Conservation (phyloP, 73 alveolate genomes). For the Paramecium tetraurelia region DNA sequence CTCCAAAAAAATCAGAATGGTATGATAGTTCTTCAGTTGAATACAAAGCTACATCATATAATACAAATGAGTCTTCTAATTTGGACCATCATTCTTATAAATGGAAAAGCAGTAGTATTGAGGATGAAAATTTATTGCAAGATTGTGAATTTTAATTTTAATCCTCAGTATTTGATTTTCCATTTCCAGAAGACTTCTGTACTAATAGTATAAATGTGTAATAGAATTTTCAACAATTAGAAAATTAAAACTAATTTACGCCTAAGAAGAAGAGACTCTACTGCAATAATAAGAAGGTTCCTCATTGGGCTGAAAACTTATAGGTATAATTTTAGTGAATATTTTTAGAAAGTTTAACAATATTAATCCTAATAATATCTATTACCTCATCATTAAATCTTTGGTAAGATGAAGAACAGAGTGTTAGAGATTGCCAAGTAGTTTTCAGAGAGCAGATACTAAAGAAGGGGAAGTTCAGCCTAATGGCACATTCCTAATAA, state of each 20-base stretch:
- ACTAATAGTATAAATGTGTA: background rate
- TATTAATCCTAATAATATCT: background rate
- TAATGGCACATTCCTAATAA: background rate
- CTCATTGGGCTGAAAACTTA: conserved; percentile 42
- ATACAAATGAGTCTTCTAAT: conserved; percentile 15
- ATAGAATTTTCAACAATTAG: background rate
- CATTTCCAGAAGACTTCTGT: background rate
- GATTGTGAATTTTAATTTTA: background rate
- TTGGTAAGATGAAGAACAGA: background rate
- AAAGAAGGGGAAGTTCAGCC: conserved; percentile 21
- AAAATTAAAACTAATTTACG: background rate
- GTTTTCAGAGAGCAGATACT: background rate
- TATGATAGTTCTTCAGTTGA: background rate
- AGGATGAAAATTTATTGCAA: background rate
- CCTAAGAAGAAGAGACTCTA: background rate
- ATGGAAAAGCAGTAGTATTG: background rate
- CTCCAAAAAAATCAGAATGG: background rate
- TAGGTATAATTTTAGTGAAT: background rate
- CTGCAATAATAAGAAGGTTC: conserved; percentile 5
- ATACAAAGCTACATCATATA: conserved; percentile 21
- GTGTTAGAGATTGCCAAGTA: background rate
- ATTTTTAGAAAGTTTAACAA: background rate
- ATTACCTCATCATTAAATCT: background rate
- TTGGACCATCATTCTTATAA: conserved; percentile 31
- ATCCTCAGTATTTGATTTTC: conserved; percentile 23